Evolutionary conservation across 495 filamentous ascomycete species (phyloP).

Genomic region (Trichoderma gamsii): DNA sequence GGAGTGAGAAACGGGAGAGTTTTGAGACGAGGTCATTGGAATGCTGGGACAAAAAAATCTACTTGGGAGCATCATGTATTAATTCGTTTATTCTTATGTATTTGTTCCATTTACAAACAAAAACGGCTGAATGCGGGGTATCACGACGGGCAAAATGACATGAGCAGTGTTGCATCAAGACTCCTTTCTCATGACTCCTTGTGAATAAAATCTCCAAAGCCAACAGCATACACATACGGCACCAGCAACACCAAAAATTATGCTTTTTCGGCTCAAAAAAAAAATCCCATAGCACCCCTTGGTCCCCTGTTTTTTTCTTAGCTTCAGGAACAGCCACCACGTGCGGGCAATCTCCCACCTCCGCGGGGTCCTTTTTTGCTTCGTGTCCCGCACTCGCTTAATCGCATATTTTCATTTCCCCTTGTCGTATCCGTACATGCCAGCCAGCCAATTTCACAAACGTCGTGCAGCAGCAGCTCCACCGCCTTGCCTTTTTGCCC

Average conservation of each 20-base stretch:
- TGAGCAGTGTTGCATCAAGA: no score
- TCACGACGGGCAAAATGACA: no score
- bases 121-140: no score
- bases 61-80: neutral
- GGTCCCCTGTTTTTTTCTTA: neutral
- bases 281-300: neutral
- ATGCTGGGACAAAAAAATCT: neutral
- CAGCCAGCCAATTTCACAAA: neutral
- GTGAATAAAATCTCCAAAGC: no score
- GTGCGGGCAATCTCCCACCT: neutral
- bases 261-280: no score
- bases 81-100: neutral
- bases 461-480: slow-evolving; percentile 10
- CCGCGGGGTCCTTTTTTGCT: neutral
- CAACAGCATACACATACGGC: no score
- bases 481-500: slow-evolving; percentile 4
- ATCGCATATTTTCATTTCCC: slow-evolving; percentile 1
- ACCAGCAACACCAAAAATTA: no score
- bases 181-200: no score
- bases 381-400: neutral
- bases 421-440: neutral
- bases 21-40: neutral
- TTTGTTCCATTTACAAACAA: neutral
- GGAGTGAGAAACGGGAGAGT: neutral
- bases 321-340: slow-evolving; percentile 2